Percentiles rank a stretch among this genome's conserved stretches.
These are phyloP conservation scores for Candida maesae DNA, from an alignment of 805 yeast species.

Conservation along the genomic window DNA sequence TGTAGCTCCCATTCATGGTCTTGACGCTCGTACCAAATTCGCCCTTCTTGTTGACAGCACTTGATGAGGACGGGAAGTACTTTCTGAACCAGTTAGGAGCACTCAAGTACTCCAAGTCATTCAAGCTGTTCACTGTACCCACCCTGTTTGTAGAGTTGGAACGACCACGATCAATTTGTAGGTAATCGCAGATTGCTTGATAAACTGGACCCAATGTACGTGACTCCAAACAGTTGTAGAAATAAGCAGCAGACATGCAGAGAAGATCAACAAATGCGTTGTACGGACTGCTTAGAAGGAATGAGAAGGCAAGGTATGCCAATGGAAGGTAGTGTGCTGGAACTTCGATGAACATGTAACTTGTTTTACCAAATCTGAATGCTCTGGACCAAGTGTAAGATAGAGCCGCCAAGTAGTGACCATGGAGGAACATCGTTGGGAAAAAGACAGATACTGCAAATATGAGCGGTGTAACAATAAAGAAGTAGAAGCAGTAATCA, in stretches of 20 bases:
- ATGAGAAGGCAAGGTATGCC: slow-evolving; percentile 39
- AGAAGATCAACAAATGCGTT: slow-evolving; percentile 38
- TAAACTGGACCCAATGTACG: slow-evolving; percentile 43
- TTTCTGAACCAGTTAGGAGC: slow-evolving; percentile 48
- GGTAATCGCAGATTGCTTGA: slow-evolving; percentile 23
- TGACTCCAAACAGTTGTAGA: slow-evolving; percentile 59
- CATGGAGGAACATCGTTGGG: slow-evolving; percentile 27
- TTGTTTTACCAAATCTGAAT: slow-evolving; percentile 46
- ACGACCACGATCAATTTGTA: slow-evolving; percentile 21
- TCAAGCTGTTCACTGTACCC: slow-evolving; percentile 28
- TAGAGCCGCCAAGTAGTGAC: slow-evolving; percentile 48
- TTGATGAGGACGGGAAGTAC: slow-evolving; percentile 22
- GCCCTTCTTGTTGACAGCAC: neutral
- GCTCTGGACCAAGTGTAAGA: slow-evolving; percentile 59
- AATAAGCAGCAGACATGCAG: slow-evolving; percentile 55
- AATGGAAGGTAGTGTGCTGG: slow-evolving; percentile 57
- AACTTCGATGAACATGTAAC: slow-evolving; percentile 50
- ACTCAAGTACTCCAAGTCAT: slow-evolving; percentile 42
- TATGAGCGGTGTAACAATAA: slow-evolving; percentile 46
- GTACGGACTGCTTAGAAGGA: slow-evolving; percentile 39
- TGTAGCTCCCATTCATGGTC: neutral
- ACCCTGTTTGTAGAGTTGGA: slow-evolving; percentile 28
- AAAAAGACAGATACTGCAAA: slow-evolving; percentile 33
- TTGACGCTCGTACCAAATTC: slow-evolving; percentile 5
- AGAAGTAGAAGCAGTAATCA: slow-evolving; percentile 53